Evolutionary conservation across 352 stramenopile genomes (phyloP).

Genomic region (Globisporangium camurandrum): DNA sequence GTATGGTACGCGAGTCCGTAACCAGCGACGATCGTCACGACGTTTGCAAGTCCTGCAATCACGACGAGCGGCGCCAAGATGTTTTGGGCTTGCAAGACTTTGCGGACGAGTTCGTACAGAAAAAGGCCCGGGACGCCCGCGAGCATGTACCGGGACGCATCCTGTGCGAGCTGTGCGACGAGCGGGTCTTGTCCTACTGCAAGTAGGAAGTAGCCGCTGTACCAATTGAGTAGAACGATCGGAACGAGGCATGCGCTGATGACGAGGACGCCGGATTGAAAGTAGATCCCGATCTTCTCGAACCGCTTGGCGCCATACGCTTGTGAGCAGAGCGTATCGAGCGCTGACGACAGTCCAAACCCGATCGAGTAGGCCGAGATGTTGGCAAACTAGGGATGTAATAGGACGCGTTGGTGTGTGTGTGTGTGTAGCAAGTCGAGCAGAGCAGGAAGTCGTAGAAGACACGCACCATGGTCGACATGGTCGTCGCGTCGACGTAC

Average conservation of each 20-base stretch:
- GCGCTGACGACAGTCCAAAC: conserved; percentile 53
- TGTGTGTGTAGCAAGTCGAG: neutral
- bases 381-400: conserved; percentile 44
- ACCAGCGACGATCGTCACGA: conserved; percentile 56
- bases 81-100: conserved; percentile 73
- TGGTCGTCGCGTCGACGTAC: conserved; percentile 45
- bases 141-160: conserved; percentile 51
- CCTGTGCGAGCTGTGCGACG: conserved; percentile 44
- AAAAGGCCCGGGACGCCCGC: conserved; percentile 64
- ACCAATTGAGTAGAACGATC: conserved; percentile 57
- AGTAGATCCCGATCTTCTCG: conserved; percentile 70
- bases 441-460: neutral
- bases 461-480: conserved; percentile 41
- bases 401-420: neutral
- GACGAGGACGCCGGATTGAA: conserved; percentile 59
- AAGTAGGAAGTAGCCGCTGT: conserved; percentile 34
- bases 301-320: conserved; percentile 50
- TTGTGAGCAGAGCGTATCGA: conserved; percentile 74
- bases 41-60: conserved; percentile 46
- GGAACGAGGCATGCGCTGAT: conserved; percentile 33
- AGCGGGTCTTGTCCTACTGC: conserved; percentile 34
- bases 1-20: conserved; percentile 73
- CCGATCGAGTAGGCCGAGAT: conserved; percentile 56
- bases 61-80: conserved; percentile 67
- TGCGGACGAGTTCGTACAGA: conserved; percentile 74